Conservation (phyloP, 257 asterid species). For the Salvia rosmarinus region DNA sequence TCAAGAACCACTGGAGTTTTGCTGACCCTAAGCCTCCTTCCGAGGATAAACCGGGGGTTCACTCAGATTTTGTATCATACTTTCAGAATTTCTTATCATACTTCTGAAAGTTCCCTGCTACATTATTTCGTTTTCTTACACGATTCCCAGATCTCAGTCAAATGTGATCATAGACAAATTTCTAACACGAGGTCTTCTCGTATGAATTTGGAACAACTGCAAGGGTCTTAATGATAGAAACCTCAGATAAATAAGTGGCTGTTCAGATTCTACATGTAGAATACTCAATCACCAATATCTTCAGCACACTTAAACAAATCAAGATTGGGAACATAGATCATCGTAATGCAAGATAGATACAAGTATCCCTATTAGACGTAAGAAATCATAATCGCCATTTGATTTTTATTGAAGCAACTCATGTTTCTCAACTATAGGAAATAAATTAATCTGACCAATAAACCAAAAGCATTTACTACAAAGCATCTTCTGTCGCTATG, state of each 20-base stretch:
- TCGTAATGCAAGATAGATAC: not conserved
- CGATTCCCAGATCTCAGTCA: conserved; percentile 2
- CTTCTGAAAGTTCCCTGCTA: not conserved
- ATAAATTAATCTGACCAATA: conserved; percentile 7
- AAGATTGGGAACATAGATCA: conserved; percentile 32
- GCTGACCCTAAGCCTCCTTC: conserved; percentile 6
- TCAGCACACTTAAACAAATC: conserved; percentile 23
- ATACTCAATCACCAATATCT: conserved; percentile 26
- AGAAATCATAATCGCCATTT: not conserved
- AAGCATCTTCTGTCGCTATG: conserved; percentile 1
- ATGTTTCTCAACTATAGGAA: conserved; percentile 9
- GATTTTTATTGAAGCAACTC: not conserved
- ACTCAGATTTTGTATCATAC: not conserved
- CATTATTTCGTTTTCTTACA: not conserved
- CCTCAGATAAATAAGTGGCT: not conserved
- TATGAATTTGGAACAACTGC: not conserved
- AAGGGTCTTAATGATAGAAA: not conserved
- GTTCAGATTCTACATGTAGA: not conserved
- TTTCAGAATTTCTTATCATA: not conserved
- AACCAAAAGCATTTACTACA: conserved; percentile 29
- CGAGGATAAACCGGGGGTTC: not conserved
- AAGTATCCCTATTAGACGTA: no score
- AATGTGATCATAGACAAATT: conserved; percentile 8
- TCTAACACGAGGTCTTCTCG: not conserved
- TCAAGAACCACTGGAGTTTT: conserved; percentile 20